Evolutionary conservation across 768 basidiomycete genomes (phyloP).

Genomic region (Boletus speciosus): DNA sequence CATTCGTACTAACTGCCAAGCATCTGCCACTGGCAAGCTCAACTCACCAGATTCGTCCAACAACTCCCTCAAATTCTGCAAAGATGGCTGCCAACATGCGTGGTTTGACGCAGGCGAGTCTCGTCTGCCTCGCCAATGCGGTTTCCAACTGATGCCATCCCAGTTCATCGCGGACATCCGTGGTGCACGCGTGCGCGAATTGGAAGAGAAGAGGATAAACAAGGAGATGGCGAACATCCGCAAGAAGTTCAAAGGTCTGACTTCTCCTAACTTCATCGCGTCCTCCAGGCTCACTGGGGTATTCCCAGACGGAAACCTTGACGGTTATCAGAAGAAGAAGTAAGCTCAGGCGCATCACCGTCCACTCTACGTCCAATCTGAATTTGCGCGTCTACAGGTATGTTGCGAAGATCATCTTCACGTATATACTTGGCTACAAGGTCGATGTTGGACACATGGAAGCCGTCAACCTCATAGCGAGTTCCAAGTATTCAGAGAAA

Average conservation of each 20-base stretch:
- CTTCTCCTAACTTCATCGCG: slow-evolving; percentile 4
- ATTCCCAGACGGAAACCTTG: slow-evolving; percentile 70
- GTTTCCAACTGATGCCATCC: slow-evolving; percentile 5
- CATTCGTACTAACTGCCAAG: not conserved
- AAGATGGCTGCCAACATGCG: slow-evolving; percentile 89
- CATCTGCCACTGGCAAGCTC: not conserved
- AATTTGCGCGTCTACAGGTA: slow-evolving; percentile 52
- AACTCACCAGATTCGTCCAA: not conserved
- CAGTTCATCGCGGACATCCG: slow-evolving; percentile 99
- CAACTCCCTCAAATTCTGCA: not conserved
- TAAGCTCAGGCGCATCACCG: slow-evolving; percentile 34
- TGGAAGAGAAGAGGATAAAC: slow-evolving; percentile 98
- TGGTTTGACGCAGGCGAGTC: slow-evolving; percentile 82
- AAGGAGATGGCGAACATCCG: slow-evolving; percentile 99
- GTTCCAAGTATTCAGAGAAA: slow-evolving; percentile 95
- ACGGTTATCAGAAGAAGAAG: slow-evolving; percentile 94
- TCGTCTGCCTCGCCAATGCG: not conserved
- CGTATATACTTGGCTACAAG: slow-evolving; percentile 98
- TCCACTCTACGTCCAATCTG: slow-evolving; percentile 13
- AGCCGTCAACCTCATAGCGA: slow-evolving; percentile 96
- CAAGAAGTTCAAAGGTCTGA: slow-evolving; percentile 93
- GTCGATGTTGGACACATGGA: slow-evolving; percentile 99
- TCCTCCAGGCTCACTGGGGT: slow-evolving; percentile 1
- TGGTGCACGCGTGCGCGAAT: slow-evolving; percentile 90
- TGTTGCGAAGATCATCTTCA: slow-evolving; percentile 98